Evolutionary conservation across 2,329 filamentous ascomycete genomes (phyloP), one percentile per base, ranked within the genome.

Genomic region (Botrytis deweyae): DNA sequence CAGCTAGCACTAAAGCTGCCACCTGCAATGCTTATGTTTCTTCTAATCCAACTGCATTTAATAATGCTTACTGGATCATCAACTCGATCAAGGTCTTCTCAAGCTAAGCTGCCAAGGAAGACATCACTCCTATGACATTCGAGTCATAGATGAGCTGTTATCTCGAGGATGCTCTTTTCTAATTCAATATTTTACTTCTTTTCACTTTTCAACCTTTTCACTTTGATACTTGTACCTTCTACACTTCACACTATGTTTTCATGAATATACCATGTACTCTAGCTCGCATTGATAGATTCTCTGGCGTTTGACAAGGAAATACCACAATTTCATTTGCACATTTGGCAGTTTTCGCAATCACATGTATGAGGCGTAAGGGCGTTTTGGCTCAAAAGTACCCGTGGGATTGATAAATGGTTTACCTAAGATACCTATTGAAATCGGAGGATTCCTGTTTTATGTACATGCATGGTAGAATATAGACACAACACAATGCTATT

Each of bases 51-150:
- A 80, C 82, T 16, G 92, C 86, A 18, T 97, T 96, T 81, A 80
- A 83, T n/a, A 87, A 94, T 36, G 88, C 92, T 1, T 96, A 91
- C 84, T 97, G 93, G 92, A 83, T 88, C 74, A 87, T 97, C 82
- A 92, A 92, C 80, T 89, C 75, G 8, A 75, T 79, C 40, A 78
- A 79, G 64, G 77, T 79, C 5, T 79, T 75, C 55, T 75, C 76
- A 42, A 25, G 38, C 29, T 52, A 36, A 22, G 55, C 59, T 42
- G 36, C 33, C 7, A 77, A 77, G 73, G 74, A 75, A 69, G 77
- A 66, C 22, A 12, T 66, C n/a, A 33, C 44, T 71, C 44, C 62
- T 74, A 10, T 33, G 40, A 46, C 20, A 36, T 67, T 36, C 29
- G 9, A 33, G 66, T 20, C 46, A 44, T 72, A 58, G 46, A 72